Percentiles rank a stretch among this genome's conserved stretches.
Evolutionary conservation across 495 filamentous ascomycete species (phyloP).

Genomic region (Aspergillus funiculosus): DNA sequence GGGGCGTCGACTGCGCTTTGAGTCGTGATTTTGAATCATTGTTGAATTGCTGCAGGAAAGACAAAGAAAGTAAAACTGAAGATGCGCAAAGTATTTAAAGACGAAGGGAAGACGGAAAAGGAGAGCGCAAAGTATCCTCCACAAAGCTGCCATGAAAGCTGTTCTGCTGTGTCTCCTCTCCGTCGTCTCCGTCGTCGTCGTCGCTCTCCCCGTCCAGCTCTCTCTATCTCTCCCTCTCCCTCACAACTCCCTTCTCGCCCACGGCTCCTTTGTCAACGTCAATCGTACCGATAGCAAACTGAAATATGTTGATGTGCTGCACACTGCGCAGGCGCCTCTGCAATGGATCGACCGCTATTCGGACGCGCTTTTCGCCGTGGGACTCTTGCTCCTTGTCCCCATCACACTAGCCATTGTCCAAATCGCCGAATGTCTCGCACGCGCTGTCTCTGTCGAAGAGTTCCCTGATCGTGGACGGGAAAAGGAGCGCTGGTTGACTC

Average conservation of each 20-base stretch:
- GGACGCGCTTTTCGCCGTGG: background rate
- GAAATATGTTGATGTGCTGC: background rate
- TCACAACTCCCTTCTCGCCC: conserved; percentile 2
- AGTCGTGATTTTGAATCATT: too few species aligned
- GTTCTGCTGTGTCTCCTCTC: background rate
- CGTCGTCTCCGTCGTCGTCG: background rate
- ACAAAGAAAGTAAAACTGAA: background rate
- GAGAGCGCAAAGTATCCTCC: conserved; percentile 2
- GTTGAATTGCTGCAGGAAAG: background rate
- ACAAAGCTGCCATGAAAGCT: background rate
- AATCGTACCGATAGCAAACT: background rate
- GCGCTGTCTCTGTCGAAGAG: conserved; percentile 2
- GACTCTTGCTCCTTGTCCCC: conserved; percentile 6
- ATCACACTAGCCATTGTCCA: conserved; percentile 3
- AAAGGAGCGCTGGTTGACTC: background rate
- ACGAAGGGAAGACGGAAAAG: too few species aligned
- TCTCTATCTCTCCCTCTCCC: background rate
- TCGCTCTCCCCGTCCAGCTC: background rate
- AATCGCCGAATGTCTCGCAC: conserved; percentile 1
- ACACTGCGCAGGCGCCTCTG: background rate
- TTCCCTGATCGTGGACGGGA: conserved; percentile 12
- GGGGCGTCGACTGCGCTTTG: background rate
- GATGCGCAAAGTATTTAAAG: too few species aligned
- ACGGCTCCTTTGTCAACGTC: background rate
- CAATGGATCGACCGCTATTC: background rate